phyloP scores from a whole-genome alignment of 2,329 filamentous ascomycete genomes.

The Coleophoma eucalyptorum region DNA sequence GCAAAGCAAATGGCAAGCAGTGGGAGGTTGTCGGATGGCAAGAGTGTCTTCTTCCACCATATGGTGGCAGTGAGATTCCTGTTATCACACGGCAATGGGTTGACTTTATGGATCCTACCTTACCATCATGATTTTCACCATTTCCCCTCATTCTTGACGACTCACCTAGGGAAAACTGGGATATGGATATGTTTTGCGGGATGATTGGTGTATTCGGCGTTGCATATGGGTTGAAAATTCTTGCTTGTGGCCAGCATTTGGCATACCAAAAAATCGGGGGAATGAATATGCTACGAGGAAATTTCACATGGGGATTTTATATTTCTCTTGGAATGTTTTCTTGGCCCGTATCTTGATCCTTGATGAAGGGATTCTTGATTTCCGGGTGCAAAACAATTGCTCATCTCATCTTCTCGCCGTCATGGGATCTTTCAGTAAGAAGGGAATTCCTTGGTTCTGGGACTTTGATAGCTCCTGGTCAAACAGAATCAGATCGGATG shows the following conservation, averaged over 20 bases:
- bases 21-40: conserved; percentile 29
- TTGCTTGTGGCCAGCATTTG: background rate
- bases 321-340: no score
- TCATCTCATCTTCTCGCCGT: no score
- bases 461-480: no score
- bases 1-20: conserved; percentile 16
- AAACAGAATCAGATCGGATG: no score
- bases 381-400: no score
- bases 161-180: background rate
- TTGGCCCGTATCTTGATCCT: no score
- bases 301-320: no score
- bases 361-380: no score
- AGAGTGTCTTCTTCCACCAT: conserved; percentile 22
- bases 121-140: background rate
- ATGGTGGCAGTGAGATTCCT: conserved; percentile 16
- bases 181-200: conserved; percentile 11
- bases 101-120: conserved; percentile 14
- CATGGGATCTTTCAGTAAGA: no score
- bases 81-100: conserved; percentile 21
- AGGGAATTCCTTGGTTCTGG: no score
- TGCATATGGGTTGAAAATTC: conserved; percentile 9
- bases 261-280: background rate
- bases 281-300: background rate
- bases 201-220: conserved; percentile 16
- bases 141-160: background rate